These are phyloP conservation scores for Naganishia friedmannii DNA, from an alignment of 768 basidiomycete genomes.

Conservation along the genomic window DNA sequence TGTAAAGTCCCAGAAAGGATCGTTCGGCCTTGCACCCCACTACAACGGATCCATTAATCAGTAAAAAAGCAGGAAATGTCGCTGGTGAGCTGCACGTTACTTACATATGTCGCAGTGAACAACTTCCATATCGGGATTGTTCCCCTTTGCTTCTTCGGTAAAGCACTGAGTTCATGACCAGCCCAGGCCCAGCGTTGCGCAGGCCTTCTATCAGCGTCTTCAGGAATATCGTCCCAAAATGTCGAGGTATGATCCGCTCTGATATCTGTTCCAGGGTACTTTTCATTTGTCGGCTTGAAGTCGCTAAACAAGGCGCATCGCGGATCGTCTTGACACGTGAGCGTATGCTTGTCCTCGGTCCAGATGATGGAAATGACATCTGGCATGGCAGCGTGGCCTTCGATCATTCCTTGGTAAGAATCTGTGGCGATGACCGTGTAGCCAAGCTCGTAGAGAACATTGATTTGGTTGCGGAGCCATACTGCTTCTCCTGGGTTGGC, in stretches of 20 bases:
- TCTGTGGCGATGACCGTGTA: constrained; percentile 40
- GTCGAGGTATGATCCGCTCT: constrained; percentile 9
- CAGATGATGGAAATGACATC: constrained; percentile 45
- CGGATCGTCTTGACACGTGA: constrained; percentile 48
- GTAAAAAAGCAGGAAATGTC: background rate
- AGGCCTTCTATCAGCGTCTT: constrained; percentile 13
- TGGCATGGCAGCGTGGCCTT: constrained; percentile 46
- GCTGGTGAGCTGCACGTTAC: constrained; percentile 10
- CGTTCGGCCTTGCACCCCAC: constrained; percentile 46
- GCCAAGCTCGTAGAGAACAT: constrained; percentile 37
- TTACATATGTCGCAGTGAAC: constrained; percentile 46
- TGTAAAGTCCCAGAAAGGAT: constrained; percentile 41
- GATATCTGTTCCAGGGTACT: constrained; percentile 24
- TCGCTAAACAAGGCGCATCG: constrained; percentile 38
- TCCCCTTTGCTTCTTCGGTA: constrained; percentile 45
- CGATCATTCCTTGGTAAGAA: constrained; percentile 39
- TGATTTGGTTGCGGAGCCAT: constrained; percentile 30
- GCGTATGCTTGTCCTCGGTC: constrained; percentile 38
- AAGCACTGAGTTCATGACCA: constrained; percentile 34
- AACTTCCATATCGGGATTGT: constrained; percentile 46
- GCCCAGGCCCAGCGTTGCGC: constrained; percentile 30
- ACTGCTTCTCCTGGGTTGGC: constrained; percentile 29
- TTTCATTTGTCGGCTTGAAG: constrained; percentile 28
- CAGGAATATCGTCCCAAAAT: constrained; percentile 24
- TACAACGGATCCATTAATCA: background rate